These are phyloP conservation scores for Hymenoscyphus fraxineus DNA, from an alignment of 2,329 filamentous ascomycete genomes.

Conservation along the genomic window DNA sequence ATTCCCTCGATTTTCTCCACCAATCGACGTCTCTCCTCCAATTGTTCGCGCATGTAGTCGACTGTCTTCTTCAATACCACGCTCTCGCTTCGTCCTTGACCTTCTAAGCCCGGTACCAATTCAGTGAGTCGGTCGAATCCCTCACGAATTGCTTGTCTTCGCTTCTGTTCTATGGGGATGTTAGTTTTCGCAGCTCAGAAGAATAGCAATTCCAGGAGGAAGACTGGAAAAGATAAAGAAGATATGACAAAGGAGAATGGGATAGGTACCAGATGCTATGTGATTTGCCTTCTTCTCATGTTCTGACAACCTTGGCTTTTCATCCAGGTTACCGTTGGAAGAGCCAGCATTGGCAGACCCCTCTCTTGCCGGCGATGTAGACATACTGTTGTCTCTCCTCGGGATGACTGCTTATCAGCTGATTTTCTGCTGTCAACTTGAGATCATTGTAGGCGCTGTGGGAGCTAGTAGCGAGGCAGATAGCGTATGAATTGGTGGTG, in stretches of 20 bases:
- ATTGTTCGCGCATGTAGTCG: constrained; percentile 48
- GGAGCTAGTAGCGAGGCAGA: neutral
- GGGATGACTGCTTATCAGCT: constrained; percentile 12
- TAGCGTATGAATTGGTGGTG: neutral
- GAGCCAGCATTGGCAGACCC: constrained; percentile 29
- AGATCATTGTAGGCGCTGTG: neutral
- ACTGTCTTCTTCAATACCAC: constrained; percentile 59
- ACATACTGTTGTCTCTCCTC: constrained; percentile 18
- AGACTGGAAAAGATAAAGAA: neutral
- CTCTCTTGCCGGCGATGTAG: constrained; percentile 27
- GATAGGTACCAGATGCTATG: constrained; percentile 52
- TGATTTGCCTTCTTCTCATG: constrained; percentile 72
- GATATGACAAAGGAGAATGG: constrained; percentile 3
- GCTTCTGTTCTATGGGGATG: constrained; percentile 46
- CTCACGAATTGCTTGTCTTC: constrained; percentile 53
- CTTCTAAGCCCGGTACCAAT: constrained; percentile 64
- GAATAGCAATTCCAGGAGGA: neutral
- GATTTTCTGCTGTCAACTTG: neutral
- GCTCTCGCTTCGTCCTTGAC: constrained; percentile 66
- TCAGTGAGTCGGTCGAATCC: constrained; percentile 66
- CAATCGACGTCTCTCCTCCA: constrained; percentile 47
- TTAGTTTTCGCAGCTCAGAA: constrained; percentile 7
- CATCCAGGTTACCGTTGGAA: constrained; percentile 34
- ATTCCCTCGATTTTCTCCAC: constrained; percentile 47
- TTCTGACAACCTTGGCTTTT: constrained; percentile 64